A percentile compares a stretch with the other conserved stretches of the same genome.
phyloP scores from a whole-genome alignment of 352 stramenopile genomes.

The Phytophthora pluvialis region DNA sequence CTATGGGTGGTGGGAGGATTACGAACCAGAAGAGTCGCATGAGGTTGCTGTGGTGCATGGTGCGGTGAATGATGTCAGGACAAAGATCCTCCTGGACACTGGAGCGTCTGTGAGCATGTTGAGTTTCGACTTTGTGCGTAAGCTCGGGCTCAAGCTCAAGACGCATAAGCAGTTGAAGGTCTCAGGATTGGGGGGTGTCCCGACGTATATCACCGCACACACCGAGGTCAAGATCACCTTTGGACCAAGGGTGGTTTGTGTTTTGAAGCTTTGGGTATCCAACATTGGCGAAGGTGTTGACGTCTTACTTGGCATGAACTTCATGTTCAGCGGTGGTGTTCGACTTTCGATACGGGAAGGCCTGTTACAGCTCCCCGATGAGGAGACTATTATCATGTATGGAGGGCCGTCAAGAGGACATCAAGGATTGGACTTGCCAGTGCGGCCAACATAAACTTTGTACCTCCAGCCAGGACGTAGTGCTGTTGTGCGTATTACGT shows the following conservation, averaged over 20 bases:
- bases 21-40: too few relatives aligned
- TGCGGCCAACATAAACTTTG: not conserved
- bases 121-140: too few relatives aligned
- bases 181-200: too few relatives aligned
- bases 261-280: not conserved
- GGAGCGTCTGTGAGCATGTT: too few relatives aligned
- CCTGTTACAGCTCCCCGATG: not conserved
- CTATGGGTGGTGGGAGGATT: too few relatives aligned
- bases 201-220: not conserved
- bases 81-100: too few relatives aligned
- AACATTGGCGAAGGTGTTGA: conserved; percentile 6
- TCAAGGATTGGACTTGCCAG: not conserved
- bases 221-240: not conserved
- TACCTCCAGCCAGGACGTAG: not conserved
- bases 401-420: not conserved
- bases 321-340: not conserved
- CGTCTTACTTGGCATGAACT: not conserved
- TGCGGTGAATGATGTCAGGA: too few relatives aligned
- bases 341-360: not conserved
- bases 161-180: too few relatives aligned
- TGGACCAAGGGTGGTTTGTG: not conserved
- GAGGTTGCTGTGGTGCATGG: too few relatives aligned
- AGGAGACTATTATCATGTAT: not conserved
- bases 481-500: not conserved
- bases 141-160: not conserved